These are phyloP conservation scores for Paramecium pentaurelia DNA, from an alignment of 73 alveolate species.

Conservation along the genomic window DNA sequence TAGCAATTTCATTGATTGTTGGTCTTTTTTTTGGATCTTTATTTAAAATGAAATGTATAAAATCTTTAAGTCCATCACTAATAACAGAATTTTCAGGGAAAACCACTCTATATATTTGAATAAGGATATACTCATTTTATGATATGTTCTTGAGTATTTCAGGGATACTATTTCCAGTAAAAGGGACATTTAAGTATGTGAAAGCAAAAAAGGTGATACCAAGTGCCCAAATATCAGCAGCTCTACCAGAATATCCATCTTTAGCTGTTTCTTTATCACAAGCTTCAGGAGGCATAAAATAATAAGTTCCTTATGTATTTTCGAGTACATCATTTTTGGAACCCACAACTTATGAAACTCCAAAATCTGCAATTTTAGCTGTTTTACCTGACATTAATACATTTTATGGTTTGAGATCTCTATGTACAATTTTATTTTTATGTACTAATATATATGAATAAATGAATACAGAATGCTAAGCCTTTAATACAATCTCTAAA, in stretches of 20 bases:
- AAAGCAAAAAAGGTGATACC: slow-evolving; percentile 91
- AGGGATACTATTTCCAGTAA: slow-evolving; percentile 74
- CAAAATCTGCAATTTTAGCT: slow-evolving; percentile 95
- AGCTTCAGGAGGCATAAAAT: slow-evolving; percentile 96
- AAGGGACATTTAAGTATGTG: slow-evolving; percentile 84
- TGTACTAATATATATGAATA: slow-evolving; percentile 66
- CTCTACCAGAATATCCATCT: slow-evolving; percentile 88
- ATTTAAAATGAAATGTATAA: slow-evolving; percentile 73
- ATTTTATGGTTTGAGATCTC: slow-evolving; percentile 97
- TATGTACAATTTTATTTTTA: slow-evolving; percentile 86
- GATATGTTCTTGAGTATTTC: slow-evolving; percentile 77
- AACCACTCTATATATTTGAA: slow-evolving; percentile 2
- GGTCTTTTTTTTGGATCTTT: slow-evolving; percentile 84
- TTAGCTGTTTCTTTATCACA: slow-evolving; percentile 70
- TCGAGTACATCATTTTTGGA: slow-evolving; percentile 73
- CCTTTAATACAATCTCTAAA: slow-evolving; percentile 78
- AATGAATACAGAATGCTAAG: slow-evolving; percentile 61
- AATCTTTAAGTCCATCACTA: slow-evolving; percentile 71
- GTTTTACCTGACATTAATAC: slow-evolving; percentile 84
- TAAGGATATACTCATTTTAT: neutral
- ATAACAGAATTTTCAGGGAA: slow-evolving; percentile 70
- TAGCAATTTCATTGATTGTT: neutral
- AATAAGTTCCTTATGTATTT: slow-evolving; percentile 91
- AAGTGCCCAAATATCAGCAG: slow-evolving; percentile 97
- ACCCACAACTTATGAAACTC: slow-evolving; percentile 70